Conservation (phyloP, 148 eudicot species). For the Salicornia ramosissima region DNA sequence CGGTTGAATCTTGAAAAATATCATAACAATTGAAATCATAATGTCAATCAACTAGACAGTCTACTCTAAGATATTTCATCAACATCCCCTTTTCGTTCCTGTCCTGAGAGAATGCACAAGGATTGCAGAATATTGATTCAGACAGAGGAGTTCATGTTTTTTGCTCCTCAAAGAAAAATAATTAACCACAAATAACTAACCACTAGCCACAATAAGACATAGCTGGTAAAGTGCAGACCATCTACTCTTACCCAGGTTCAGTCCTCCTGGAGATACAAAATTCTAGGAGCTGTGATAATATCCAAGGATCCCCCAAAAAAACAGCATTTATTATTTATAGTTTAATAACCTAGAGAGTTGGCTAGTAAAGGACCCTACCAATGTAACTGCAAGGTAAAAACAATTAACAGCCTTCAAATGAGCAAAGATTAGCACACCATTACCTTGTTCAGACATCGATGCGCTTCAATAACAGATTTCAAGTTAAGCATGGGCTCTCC, state of each 20-base stretch:
- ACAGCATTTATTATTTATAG: background rate
- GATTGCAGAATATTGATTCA: background rate
- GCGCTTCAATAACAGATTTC: conserved; percentile 93
- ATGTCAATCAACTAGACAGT: background rate
- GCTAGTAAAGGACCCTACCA: background rate
- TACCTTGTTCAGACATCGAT: conserved; percentile 90
- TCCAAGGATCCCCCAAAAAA: background rate
- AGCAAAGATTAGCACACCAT: background rate
- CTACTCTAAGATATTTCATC: background rate
- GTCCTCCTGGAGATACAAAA: background rate
- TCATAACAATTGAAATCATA: background rate
- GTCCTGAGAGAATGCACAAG: background rate
- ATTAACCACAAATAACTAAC: background rate
- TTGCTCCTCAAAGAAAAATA: background rate
- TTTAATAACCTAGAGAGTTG: background rate
- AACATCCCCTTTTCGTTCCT: background rate
- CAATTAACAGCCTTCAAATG: background rate
- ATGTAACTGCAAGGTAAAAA: background rate
- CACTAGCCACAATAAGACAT: background rate
- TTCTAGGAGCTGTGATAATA: too few relatives aligned
- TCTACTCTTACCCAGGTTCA: background rate
- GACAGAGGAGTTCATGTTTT: background rate
- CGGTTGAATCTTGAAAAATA: too few relatives aligned
- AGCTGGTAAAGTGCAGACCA: background rate
- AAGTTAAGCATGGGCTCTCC: conserved; percentile 98